Evolutionary conservation across 139 green algal species (phyloP).

Genomic region (Chlorella sorokiniana): DNA sequence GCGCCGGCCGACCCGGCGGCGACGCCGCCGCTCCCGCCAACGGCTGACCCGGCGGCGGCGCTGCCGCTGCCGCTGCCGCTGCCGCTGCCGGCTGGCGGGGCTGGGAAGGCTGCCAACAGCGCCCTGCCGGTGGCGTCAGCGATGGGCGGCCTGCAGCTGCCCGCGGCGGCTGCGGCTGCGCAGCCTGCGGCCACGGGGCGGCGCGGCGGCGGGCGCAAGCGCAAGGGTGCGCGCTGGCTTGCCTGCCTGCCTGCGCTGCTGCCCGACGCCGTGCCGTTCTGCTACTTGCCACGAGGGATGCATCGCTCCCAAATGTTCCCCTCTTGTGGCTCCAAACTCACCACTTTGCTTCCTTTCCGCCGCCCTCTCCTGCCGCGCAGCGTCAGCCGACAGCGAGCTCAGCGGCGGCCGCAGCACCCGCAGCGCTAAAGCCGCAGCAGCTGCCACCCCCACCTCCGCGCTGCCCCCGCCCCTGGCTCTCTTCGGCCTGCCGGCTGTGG

Average conservation of each 20-base stretch:
- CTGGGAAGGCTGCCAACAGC: not conserved
- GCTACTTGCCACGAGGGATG: no score
- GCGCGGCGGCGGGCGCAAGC: constrained; percentile 22
- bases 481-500: not conserved
- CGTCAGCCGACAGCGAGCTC: not conserved
- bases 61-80: not conserved
- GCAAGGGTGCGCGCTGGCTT: constrained; percentile 2
- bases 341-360: no score
- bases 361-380: no score
- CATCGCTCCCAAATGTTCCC: no score
- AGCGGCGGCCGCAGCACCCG: not conserved
- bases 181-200: not conserved
- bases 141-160: not conserved
- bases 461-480: not conserved
- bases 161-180: not conserved
- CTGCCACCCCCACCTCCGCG: not conserved
- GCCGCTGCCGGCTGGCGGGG: not conserved
- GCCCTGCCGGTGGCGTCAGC: not conserved
- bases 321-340: no score
- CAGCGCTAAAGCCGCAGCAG: not conserved
- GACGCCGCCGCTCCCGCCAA: not conserved
- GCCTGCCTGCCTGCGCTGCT: not conserved
- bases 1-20: not conserved
- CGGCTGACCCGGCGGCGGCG: not conserved
- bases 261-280: no score